These are phyloP conservation scores for Candida awuae DNA, from an alignment of 805 yeast genomes.

Conservation along the genomic window DNA sequence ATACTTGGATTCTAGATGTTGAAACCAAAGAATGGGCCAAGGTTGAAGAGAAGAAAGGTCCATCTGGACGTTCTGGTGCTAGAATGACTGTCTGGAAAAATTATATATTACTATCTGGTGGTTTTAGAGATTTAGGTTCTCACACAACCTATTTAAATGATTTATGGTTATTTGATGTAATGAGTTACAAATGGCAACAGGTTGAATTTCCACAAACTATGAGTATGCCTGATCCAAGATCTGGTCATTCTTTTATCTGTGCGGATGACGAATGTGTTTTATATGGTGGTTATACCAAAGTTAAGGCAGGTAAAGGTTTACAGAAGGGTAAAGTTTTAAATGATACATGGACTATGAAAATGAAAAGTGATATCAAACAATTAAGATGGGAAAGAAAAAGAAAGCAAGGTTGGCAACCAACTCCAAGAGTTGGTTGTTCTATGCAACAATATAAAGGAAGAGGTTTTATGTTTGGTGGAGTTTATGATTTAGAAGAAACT, in stretches of 20 bases:
- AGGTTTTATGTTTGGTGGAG: slow-evolving; percentile 93
- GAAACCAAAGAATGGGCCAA: slow-evolving; percentile 85
- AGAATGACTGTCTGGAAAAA: slow-evolving; percentile 90
- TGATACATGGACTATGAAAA: slow-evolving; percentile 81
- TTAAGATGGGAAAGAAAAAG: slow-evolving; percentile 85
- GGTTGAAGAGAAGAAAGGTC: slow-evolving; percentile 62
- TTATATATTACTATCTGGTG: slow-evolving; percentile 78
- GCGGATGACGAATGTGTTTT: slow-evolving; percentile 61
- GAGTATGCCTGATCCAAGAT: slow-evolving; percentile 79
- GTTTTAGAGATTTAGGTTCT: slow-evolving; percentile 83
- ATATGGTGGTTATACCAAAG: slow-evolving; percentile 93
- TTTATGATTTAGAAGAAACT: slow-evolving; percentile 88
- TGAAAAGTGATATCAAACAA: slow-evolving; percentile 73
- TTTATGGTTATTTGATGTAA: slow-evolving; percentile 86
- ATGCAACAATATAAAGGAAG: slow-evolving; percentile 85
- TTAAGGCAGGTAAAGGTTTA: slow-evolving; percentile 78
- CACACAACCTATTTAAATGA: slow-evolving; percentile 80
- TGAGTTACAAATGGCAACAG: slow-evolving; percentile 85
- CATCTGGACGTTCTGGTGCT: slow-evolving; percentile 87
- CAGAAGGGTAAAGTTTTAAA: slow-evolving; percentile 85
- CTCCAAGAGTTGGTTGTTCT: slow-evolving; percentile 91
- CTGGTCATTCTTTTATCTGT: slow-evolving; percentile 86
- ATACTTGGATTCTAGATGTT: slow-evolving; percentile 88
- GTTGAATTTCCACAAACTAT: slow-evolving; percentile 79
- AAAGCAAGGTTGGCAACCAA: slow-evolving; percentile 84